Conservation (phyloP, 495 filamentous ascomycete species). For the Penicillium silybi region DNA sequence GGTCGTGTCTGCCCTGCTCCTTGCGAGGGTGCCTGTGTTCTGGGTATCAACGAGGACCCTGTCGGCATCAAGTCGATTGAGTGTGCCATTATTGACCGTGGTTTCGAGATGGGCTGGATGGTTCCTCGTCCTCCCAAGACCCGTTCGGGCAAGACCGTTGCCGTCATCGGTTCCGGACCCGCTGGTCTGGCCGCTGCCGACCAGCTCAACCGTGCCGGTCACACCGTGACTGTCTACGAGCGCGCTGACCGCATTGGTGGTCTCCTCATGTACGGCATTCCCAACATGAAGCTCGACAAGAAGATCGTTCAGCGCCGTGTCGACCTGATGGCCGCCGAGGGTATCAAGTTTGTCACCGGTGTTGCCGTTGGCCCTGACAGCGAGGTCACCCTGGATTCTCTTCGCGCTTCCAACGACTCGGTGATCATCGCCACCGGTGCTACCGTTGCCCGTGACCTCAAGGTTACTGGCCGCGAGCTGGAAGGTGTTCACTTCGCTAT, state of each 20-base stretch:
- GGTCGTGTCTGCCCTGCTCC: slow-evolving; percentile 97
- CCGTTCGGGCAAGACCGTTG: slow-evolving; percentile 87
- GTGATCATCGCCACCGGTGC: slow-evolving; percentile 96
- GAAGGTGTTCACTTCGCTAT: slow-evolving; percentile 97
- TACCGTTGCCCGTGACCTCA: slow-evolving; percentile 93
- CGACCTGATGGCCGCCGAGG: slow-evolving; percentile 93
- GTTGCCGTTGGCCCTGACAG: slow-evolving; percentile 74
- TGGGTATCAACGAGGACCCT: slow-evolving; percentile 98
- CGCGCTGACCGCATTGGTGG: slow-evolving; percentile 90
- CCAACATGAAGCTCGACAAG: slow-evolving; percentile 99
- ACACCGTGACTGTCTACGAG: slow-evolving; percentile 92
- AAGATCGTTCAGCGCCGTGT: slow-evolving; percentile 93
- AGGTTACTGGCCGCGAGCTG: slow-evolving; percentile 85
- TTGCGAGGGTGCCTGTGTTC: slow-evolving; percentile 95
- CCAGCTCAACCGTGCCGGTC: slow-evolving; percentile 92
- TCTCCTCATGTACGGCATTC: slow-evolving; percentile 97
- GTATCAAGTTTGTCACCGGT: slow-evolving; percentile 76
- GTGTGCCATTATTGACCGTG: slow-evolving; percentile 98
- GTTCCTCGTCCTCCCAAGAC: slow-evolving; percentile 73
- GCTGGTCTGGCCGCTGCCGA: slow-evolving; percentile 90
- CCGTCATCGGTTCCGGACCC: slow-evolving; percentile 92
- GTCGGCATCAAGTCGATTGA: slow-evolving; percentile 99
- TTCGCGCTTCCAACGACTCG: slow-evolving; percentile 75
- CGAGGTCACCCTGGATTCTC: slow-evolving; percentile 64
- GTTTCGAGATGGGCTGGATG: slow-evolving; percentile 99